These are phyloP conservation scores for Brassica cretica DNA, from an alignment of 345 rosid species.

Conservation along the genomic window DNA sequence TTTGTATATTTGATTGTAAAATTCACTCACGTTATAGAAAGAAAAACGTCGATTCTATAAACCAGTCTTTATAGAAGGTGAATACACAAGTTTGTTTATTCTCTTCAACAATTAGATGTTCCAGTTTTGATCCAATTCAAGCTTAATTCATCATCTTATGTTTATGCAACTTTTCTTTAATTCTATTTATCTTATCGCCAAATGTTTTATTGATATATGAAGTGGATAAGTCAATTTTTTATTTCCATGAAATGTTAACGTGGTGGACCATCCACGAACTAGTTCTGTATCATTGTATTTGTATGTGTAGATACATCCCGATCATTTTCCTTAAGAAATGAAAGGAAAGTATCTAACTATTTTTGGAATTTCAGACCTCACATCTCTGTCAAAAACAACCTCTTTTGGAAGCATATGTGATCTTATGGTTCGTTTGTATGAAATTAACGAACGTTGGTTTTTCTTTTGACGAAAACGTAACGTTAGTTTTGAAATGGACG, in stretches of 20 bases:
- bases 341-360: slow-evolving; percentile 8
- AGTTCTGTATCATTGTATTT: background rate
- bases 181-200: background rate
- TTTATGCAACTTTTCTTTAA: background rate
- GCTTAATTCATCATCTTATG: background rate
- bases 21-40: background rate
- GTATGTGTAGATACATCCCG: background rate
- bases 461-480: slow-evolving; percentile 25
- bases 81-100: background rate
- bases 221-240: background rate
- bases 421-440: slow-evolving; percentile 3
- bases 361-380: slow-evolving; percentile 24
- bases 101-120: background rate
- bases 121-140: background rate
- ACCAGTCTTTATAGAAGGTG: background rate
- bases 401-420: slow-evolving; percentile 23
- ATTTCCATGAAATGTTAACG: slow-evolving; percentile 11
- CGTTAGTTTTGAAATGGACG: slow-evolving; percentile 30
- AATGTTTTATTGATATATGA: background rate
- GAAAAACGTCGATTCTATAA: background rate
- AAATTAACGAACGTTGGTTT: slow-evolving; percentile 14
- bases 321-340: background rate
- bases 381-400: slow-evolving; percentile 33
- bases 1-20: background rate
- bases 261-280: slow-evolving; percentile 30